A percentile compares a stretch with the other conserved stretches of the same genome.
phyloP scores from a whole-genome alignment of 768 basidiomycete species.

The Lactifluus subvellereus region DNA sequence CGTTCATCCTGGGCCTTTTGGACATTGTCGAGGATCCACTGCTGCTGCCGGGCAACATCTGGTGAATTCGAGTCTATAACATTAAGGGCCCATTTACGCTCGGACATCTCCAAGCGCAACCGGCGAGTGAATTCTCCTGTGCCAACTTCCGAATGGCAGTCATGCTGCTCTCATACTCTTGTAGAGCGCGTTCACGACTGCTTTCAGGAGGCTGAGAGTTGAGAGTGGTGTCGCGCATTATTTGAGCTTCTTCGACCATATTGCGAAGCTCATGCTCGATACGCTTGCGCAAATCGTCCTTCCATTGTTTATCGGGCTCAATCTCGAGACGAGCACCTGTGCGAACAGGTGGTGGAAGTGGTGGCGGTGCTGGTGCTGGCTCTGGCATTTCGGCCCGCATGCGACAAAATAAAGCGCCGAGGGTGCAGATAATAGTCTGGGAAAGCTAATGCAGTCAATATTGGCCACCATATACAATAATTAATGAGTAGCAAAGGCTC shows the following conservation, averaged over 20 bases:
- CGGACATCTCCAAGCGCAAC: conserved; percentile 16
- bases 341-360: conserved; percentile 12
- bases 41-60: conserved; percentile 22
- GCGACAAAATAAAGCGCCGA: conserved; percentile 18
- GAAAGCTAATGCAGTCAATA: neutral
- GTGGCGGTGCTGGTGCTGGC: conserved; percentile 15
- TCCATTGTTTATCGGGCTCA: conserved; percentile 24
- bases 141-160: conserved; percentile 15
- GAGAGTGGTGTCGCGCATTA: conserved; percentile 10
- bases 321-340: conserved; percentile 8
- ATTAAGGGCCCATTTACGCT: conserved; percentile 22
- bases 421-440: conserved; percentile 12
- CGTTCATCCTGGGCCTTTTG: conserved; percentile 8
- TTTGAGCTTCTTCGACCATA: conserved; percentile 19
- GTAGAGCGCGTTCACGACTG: conserved; percentile 5
- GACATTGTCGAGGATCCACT: conserved; percentile 23
- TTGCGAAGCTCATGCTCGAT: conserved; percentile 17
- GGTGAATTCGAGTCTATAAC: conserved; percentile 18
- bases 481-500: neutral
- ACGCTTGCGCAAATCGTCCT: conserved; percentile 15
- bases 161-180: conserved; percentile 21
- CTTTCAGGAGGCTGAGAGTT: conserved; percentile 2
- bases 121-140: conserved; percentile 17
- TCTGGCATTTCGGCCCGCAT: conserved; percentile 16
- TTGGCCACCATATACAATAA: neutral